These are phyloP conservation scores for Didymellaceae sp. DNA, from an alignment of 2,329 filamentous ascomycete species.

Conservation along the genomic window DNA sequence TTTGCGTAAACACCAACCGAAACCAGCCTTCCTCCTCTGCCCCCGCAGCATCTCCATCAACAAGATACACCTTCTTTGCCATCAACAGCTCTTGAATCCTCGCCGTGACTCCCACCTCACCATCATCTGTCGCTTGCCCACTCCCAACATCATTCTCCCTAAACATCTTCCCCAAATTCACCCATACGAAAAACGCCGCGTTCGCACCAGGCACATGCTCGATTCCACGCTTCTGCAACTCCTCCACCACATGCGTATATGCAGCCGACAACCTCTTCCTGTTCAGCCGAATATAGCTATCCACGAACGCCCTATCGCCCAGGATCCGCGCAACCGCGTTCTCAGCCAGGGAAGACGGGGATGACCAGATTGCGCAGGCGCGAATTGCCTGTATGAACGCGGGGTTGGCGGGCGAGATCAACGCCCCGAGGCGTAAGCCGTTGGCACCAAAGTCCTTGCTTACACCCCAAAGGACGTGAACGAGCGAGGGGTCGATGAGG, in stretches of 20 bases:
- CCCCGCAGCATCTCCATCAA: slow-evolving; percentile 56
- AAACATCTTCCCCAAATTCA: slow-evolving; percentile 37
- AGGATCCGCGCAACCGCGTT: slow-evolving; percentile 5
- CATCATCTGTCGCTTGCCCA: not conserved
- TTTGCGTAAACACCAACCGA: slow-evolving; percentile 56
- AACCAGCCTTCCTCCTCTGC: slow-evolving; percentile 60
- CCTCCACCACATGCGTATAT: slow-evolving; percentile 22
- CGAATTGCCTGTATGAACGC: slow-evolving; percentile 29
- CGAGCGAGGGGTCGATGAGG: slow-evolving; percentile 56
- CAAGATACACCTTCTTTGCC: slow-evolving; percentile 59
- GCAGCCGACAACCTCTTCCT: slow-evolving; percentile 25
- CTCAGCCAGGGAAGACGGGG: slow-evolving; percentile 17
- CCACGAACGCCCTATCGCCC: slow-evolving; percentile 1
- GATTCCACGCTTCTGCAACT: slow-evolving; percentile 43
- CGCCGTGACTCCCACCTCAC: slow-evolving; percentile 53
- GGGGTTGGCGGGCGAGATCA: slow-evolving; percentile 39
- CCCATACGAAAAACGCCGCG: slow-evolving; percentile 57
- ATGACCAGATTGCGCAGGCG: slow-evolving; percentile 15
- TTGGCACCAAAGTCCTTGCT: slow-evolving; percentile 61
- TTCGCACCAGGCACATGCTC: slow-evolving; percentile 49
- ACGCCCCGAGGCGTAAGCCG: slow-evolving; percentile 42
- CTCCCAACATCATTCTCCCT: slow-evolving; percentile 16
- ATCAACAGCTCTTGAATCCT: slow-evolving; percentile 54
- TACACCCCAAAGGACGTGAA: slow-evolving; percentile 59
- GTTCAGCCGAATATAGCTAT: slow-evolving; percentile 54